phyloP scores from a whole-genome alignment of 306 rosid species.

The Inga oerstediana region DNA sequence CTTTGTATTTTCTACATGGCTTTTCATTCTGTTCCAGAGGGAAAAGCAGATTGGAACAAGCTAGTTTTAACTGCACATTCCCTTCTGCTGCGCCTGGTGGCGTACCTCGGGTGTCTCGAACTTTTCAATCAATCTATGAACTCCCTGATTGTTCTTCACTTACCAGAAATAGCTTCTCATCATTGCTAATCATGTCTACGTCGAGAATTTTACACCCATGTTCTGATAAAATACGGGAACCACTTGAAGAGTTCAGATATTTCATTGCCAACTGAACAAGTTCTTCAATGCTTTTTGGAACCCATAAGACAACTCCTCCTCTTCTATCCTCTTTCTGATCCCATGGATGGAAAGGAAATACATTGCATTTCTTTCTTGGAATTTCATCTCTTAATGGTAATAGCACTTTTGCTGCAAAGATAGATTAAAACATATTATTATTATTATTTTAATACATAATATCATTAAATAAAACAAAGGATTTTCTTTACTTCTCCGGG shows the following conservation, averaged over 20 bases:
- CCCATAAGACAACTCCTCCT: slow-evolving; percentile 45
- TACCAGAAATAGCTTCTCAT: slow-evolving; percentile 46
- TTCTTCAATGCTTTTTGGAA: slow-evolving; percentile 47
- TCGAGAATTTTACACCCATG: slow-evolving; percentile 43
- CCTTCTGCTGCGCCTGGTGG: background rate
- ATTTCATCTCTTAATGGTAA: slow-evolving; percentile 29
- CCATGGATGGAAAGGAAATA: slow-evolving; percentile 53
- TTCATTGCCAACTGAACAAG: slow-evolving; percentile 38
- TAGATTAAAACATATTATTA: background rate
- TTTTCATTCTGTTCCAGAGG: background rate
- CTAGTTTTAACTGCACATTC: background rate
- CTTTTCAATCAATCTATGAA: background rate
- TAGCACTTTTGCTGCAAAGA: slow-evolving; percentile 16
- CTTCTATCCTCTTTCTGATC: slow-evolving; percentile 29
- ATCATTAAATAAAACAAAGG: background rate
- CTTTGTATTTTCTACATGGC: background rate
- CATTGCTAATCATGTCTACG: slow-evolving; percentile 34
- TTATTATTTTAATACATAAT: slow-evolving; percentile 1
- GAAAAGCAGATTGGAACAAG: background rate
- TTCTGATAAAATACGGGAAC: slow-evolving; percentile 40
- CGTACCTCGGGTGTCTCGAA: background rate
- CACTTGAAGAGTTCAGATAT: slow-evolving; percentile 21
- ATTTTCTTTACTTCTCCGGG: background rate
- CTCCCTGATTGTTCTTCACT: slow-evolving; percentile 13
- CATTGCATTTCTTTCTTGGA: slow-evolving; percentile 39